These are phyloP conservation scores for Seminavis robusta DNA, from an alignment of 108 stramenopile species.

Conservation along the genomic window DNA sequence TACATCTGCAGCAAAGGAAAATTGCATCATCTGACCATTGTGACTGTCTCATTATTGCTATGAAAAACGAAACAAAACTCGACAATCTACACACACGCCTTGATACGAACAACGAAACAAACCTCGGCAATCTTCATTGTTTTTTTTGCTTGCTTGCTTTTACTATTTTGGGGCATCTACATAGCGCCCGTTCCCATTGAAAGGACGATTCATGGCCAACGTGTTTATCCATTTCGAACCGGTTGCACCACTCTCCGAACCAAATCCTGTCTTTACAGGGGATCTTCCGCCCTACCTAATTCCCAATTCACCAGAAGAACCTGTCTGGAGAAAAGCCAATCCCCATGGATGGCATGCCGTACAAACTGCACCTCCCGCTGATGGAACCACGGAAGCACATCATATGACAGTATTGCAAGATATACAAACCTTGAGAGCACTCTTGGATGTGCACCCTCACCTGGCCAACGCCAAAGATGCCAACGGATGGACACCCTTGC, in stretches of 20 bases:
- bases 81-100: no score
- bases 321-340: conserved; percentile 46
- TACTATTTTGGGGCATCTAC: conserved; percentile 21
- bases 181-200: conserved; percentile 61
- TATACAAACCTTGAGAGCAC: conserved; percentile 8
- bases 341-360: conserved; percentile 22
- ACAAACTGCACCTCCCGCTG: neutral
- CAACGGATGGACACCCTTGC: conserved; percentile 55
- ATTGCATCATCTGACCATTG: no score
- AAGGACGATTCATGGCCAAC: conserved; percentile 62
- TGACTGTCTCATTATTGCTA: no score
- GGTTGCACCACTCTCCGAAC: conserved; percentile 11
- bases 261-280: no score
- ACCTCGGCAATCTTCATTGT: neutral
- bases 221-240: conserved; percentile 80
- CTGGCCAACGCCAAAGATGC: conserved; percentile 29
- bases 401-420: conserved; percentile 21
- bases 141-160: neutral
- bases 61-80: no score
- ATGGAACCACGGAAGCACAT: conserved; percentile 61
- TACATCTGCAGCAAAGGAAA: no score
- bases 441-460: conserved; percentile 21
- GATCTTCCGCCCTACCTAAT: conserved; percentile 51
- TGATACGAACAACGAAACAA: no score
- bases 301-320: conserved; percentile 23